Base-by-base conservation (phyloP, 371 early-diverging fungal species). In the Amoeboradix gromovi region DNA sequence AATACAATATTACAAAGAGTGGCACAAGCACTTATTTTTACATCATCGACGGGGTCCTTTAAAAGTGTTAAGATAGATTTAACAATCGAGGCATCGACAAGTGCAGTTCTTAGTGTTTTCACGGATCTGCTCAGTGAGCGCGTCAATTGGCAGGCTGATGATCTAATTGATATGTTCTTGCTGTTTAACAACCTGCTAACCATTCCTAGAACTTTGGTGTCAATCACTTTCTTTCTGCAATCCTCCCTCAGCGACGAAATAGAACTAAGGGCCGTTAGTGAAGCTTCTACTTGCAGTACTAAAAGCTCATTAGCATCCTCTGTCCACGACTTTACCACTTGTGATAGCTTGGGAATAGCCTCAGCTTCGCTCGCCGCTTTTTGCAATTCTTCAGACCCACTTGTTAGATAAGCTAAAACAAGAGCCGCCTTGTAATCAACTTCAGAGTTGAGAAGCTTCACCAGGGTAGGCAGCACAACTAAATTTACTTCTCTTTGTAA, bases 1-100 rank as follows among this genome's bases (percentile, higher is more conserved):
- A 91, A 76, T 0, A 88, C 87, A 66, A 91, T 78, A 71, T 91
- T 91, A 75, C 92, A 89, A 16, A 91, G 72, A 0, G 88, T 86
- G 0, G 88, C 89, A 31, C 83, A 84, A 0, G 90, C 90, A 27
- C 83, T 82, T 30, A 81, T 82, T 69, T 85, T 84, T 0, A 90
- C 87, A 1, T 81, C 78, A 1, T 75, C 72, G 29, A 81, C 80
- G 29, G 79, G 78, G 75, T 90, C 90, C 1, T 78, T 74, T 12
- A 91, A 74, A 0, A 90, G 75, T 80, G 84, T 80, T 69, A 87
- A 80, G 28, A 91, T 73, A 1, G 89, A 87, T 0, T 72, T 69
- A 16, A 84, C 85, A 1, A 90, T 77, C 28, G 87, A 88, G 17
- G 86, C 87, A 76, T 91, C 92, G 0, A 91, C 84, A 16, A 90